Evolutionary conservation across 441 rosid species (phyloP).

Genomic region (Arabidopsis hybrid): DNA sequence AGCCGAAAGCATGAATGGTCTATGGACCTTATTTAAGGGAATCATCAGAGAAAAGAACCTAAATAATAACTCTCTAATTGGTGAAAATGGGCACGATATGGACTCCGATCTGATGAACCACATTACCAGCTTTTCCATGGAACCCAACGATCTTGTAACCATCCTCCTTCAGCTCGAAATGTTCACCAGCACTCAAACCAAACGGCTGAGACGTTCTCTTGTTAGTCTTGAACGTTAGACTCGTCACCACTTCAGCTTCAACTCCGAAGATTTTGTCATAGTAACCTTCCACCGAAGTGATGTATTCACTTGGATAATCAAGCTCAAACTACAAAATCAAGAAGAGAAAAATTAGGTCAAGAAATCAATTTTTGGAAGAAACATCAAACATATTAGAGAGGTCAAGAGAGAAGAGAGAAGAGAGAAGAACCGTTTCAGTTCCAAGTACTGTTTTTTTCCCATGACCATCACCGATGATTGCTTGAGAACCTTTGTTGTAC

Average conservation of each 20-base stretch:
- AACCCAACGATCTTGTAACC: conserved; percentile 26
- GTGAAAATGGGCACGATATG: conserved; percentile 20
- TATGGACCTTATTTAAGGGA: background rate
- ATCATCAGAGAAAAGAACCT: background rate
- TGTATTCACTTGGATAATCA: conserved; percentile 30
- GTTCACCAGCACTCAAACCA: background rate
- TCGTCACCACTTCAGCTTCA: background rate
- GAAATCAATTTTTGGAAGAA: background rate
- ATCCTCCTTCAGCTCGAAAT: conserved; percentile 23
- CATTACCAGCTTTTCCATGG: conserved; percentile 25
- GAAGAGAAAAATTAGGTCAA: background rate
- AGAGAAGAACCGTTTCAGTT: background rate
- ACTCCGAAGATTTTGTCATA: conserved; percentile 10
- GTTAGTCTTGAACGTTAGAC: conserved; percentile 29
- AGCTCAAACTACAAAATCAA: conserved; percentile 22
- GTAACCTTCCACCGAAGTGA: conserved; percentile 14
- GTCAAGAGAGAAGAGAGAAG: background rate
- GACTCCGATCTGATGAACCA: conserved; percentile 36
- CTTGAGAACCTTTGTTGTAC: conserved; percentile 22
- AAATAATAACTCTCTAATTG: background rate
- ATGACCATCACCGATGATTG: conserved; percentile 2
- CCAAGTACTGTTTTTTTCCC: conserved; percentile 5
- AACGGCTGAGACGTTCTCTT: conserved; percentile 13
- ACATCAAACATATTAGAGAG: background rate
- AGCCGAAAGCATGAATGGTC: background rate